Conservation (phyloP, 495 filamentous ascomycete species). For the Corynascus novoguineensis region DNA sequence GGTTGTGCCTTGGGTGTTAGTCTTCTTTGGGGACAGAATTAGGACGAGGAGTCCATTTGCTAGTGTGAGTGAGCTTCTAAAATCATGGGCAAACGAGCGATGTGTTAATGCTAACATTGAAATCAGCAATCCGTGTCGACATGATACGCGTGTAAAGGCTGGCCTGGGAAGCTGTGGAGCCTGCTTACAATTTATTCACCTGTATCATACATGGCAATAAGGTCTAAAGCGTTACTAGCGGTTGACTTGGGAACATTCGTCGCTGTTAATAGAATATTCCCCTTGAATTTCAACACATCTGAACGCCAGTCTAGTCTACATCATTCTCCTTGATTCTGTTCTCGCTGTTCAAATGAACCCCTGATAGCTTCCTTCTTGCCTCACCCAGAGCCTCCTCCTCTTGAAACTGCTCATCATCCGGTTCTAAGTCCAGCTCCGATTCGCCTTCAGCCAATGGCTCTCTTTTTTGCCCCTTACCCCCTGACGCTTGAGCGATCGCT, state of each 20-base stretch:
- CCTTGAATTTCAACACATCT: background rate
- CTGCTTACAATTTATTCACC: background rate
- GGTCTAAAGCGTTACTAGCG: background rate
- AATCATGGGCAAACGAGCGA: background rate
- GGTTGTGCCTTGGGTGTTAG: constrained; percentile 78
- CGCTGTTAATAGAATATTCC: background rate
- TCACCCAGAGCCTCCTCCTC: constrained; percentile 27
- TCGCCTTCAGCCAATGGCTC: background rate
- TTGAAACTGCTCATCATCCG: constrained; percentile 15
- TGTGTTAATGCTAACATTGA: background rate
- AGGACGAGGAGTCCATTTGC: constrained; percentile 75
- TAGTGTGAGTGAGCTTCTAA: constrained; percentile 8
- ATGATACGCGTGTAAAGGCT: background rate
- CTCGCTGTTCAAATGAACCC: constrained; percentile 4
- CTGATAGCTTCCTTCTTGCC: constrained; percentile 20
- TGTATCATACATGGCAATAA: background rate
- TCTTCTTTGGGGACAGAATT: constrained; percentile 74
- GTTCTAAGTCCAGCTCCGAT: constrained; percentile 9
- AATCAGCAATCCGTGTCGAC: constrained; percentile 17
- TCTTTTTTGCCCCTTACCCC: constrained; percentile 7
- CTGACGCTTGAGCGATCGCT: constrained; percentile 4
- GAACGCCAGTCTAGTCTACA: constrained; percentile 29
- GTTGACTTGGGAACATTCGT: background rate
- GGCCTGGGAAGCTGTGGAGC: background rate
- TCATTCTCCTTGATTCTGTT: constrained; percentile 22